Evolutionary conservation across 257 asterid species (phyloP), one percentile per base, ranked within the genome.

Genomic region (Hygrophila difformis): DNA sequence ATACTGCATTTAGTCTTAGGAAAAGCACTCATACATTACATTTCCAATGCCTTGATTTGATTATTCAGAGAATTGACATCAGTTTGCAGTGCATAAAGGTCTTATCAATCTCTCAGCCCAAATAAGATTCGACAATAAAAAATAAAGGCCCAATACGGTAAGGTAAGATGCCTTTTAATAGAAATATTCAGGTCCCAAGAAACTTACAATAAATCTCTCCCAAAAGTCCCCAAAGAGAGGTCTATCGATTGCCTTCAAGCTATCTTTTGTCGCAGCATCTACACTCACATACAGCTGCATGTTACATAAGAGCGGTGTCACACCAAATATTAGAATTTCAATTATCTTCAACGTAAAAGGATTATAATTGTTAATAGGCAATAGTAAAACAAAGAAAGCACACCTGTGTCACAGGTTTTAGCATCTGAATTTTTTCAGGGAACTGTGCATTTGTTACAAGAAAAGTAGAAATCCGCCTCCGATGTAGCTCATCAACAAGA

Each of bases 381-480:
- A 49, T 28, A 64, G 26, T 7, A 51, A 7, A 42, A 14, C 22
- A 22, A 11, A 45, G 14, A 23, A 46, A 47, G 57, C 45, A 34
- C 51, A 86, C 98, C 96, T 91, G 98, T 13, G 98, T 91, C 47
- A 91, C 39, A 51, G 98, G 93, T 36, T 51, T 82, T 59, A 91
- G 68, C 56, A 38, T 23, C 78, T 61, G 65, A 49, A 91, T 91
- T 68, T 63, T 91, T 12, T 91, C 98, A 4, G 98, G 98, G 21
- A 91, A 91, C 71, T 91, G 98, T 2, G 98, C 98, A 67, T 91
- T 91, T 58, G 98, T 91, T 37, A 86, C 98, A 21, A 91, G 86
- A 63, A 91, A 91, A 68, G 98, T 91, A 1, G 98, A 91, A 59
- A 91, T 86, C 41, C 82, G 66, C 67, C 96, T 79, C 54, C 63